Evolutionary conservation across 768 basidiomycete genomes (phyloP).

Genomic region (Mycena kentingensis): DNA sequence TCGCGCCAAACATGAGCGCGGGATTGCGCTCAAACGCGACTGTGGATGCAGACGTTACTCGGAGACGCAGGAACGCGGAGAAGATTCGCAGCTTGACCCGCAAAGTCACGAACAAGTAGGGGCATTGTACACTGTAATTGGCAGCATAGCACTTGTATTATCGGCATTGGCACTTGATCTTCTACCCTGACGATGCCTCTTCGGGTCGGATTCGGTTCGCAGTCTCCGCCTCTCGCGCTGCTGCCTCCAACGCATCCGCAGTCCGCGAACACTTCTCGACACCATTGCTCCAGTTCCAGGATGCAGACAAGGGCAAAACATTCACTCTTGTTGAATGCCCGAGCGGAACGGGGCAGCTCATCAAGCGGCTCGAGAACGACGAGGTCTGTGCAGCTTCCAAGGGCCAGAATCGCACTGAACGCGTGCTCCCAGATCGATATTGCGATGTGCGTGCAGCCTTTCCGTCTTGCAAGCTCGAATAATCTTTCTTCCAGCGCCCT

Average conservation of each 20-base stretch:
- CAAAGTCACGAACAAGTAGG: conserved; percentile 37
- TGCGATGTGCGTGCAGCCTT: conserved; percentile 59
- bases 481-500: conserved; percentile 58
- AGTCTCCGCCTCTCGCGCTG: background rate
- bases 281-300: conserved; percentile 85
- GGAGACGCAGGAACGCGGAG: conserved; percentile 75
- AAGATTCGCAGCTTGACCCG: conserved; percentile 65
- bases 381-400: too few species aligned
- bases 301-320: conserved; percentile 64
- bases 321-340: conserved; percentile 91
- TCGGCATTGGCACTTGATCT: background rate
- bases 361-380: conserved; percentile 69
- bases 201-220: conserved; percentile 51
- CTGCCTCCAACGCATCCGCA: conserved; percentile 26
- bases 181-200: conserved; percentile 33
- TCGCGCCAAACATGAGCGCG: conserved; percentile 66
- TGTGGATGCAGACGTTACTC: conserved; percentile 73
- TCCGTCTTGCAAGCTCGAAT: background rate
- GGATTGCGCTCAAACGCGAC: conserved; percentile 55
- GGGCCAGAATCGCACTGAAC: too few species aligned
- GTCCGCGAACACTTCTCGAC: conserved; percentile 91
- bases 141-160: too few species aligned
- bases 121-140: background rate
- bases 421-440: conserved; percentile 65
- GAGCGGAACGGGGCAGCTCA: conserved; percentile 88